These are phyloP conservation scores for Fusarium transvaalense DNA, from an alignment of 2,329 filamentous ascomycete genomes.

Conservation along the genomic window DNA sequence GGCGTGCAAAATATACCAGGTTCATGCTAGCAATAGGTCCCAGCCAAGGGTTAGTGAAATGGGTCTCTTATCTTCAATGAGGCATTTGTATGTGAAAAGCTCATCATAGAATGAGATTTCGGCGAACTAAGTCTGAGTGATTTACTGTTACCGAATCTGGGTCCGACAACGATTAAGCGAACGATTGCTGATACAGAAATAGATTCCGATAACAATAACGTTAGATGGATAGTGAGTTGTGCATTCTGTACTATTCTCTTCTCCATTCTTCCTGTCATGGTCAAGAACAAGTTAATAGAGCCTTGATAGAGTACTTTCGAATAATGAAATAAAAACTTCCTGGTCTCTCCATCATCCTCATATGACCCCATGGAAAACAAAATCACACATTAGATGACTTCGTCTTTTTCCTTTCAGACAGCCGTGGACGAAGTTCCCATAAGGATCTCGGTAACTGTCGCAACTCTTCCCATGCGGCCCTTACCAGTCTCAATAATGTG, in stretches of 20 bases:
- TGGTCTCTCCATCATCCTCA: background rate
- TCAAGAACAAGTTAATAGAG: too few relatives aligned
- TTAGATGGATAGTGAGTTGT: too few relatives aligned
- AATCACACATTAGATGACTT: background rate
- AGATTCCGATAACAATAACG: background rate
- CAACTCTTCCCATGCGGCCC: fast-evolving
- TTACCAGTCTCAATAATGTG: fast-evolving
- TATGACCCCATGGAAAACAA: background rate
- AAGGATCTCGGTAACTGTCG: fast-evolving
- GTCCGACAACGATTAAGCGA: background rate
- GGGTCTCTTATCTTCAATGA: conserved; percentile 1
- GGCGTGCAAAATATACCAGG: background rate
- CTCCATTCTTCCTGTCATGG: too few relatives aligned
- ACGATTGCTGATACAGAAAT: background rate
- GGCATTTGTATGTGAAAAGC: background rate
- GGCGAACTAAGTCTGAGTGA: conserved; percentile 5
- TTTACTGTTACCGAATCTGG: background rate
- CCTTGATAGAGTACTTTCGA: too few relatives aligned
- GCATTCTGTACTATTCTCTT: too few relatives aligned
- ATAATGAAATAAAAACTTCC: too few relatives aligned
- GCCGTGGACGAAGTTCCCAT: background rate
- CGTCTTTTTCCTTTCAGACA: background rate
- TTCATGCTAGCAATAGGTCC: conserved; percentile 7
- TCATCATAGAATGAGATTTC: background rate
- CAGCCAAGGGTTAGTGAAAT: background rate